Percentiles rank a stretch among this genome's conserved stretches.
Evolutionary conservation across 306 rosid species (phyloP).

Genomic region (Carpinus viminea): DNA sequence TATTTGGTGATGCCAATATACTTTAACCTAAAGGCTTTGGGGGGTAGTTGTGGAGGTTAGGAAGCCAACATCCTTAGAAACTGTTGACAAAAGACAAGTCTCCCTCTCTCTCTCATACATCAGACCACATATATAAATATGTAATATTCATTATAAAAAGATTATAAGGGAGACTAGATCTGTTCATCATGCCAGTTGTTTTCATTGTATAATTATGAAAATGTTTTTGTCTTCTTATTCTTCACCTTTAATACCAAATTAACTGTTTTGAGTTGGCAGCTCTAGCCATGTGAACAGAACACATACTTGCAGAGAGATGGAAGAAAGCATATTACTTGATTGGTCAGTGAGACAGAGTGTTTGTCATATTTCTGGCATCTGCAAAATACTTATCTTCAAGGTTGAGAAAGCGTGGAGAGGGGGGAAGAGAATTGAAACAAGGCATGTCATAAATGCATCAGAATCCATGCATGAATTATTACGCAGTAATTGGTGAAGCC

Average conservation of each 20-base stretch:
- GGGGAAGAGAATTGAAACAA: constrained; percentile 21
- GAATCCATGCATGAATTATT: constrained; percentile 30
- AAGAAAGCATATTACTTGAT: not conserved
- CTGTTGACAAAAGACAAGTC: constrained; percentile 26
- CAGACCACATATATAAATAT: constrained; percentile 6
- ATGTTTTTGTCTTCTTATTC: constrained; percentile 13
- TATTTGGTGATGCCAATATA: constrained; percentile 7
- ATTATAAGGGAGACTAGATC: constrained; percentile 20
- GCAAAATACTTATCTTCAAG: constrained; percentile 28
- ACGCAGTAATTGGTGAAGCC: constrained; percentile 31
- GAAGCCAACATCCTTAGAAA: constrained; percentile 31
- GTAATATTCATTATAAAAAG: not conserved
- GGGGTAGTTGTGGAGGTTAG: constrained; percentile 39
- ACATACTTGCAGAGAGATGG: not conserved
- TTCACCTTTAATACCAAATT: constrained; percentile 1
- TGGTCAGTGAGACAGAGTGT: not conserved
- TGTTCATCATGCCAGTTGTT: constrained; percentile 28
- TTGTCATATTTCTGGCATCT: constrained; percentile 11
- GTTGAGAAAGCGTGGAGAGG: constrained; percentile 17
- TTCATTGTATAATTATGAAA: not conserved
- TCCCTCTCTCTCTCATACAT: not conserved
- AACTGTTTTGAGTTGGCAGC: constrained; percentile 23
- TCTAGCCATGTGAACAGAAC: not conserved
- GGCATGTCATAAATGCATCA: constrained; percentile 20
- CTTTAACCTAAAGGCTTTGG: constrained; percentile 20